Evolutionary conservation across 768 basidiomycete genomes (phyloP).

Genomic region (Suillus ampliporus): DNA sequence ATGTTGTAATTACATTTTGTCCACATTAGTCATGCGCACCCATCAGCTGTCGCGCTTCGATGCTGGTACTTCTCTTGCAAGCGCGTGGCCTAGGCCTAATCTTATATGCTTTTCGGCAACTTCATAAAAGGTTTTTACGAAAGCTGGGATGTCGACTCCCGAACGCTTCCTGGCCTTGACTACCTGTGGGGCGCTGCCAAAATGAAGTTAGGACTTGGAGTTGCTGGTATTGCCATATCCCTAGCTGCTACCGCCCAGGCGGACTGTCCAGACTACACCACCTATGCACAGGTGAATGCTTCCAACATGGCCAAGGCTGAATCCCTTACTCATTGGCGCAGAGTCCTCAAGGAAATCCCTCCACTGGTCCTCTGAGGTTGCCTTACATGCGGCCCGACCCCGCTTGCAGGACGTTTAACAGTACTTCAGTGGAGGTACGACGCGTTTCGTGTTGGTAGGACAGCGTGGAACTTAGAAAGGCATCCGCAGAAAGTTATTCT

Average conservation of each 20-base stretch:
- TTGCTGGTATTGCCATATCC: slow-evolving; percentile 26
- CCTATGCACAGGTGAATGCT: slow-evolving; percentile 55
- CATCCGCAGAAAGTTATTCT: slow-evolving; percentile 63
- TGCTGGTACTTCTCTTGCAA: not conserved
- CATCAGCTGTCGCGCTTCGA: not conserved
- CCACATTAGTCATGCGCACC: slow-evolving; percentile 1
- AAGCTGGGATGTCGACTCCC: slow-evolving; percentile 14
- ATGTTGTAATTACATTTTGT: not conserved
- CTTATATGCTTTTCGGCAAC: slow-evolving; percentile 13
- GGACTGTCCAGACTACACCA: slow-evolving; percentile 66
- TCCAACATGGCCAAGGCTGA: slow-evolving; percentile 1
- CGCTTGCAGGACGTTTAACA: slow-evolving; percentile 77
- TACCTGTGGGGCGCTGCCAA: slow-evolving; percentile 17
- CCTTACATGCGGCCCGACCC: slow-evolving; percentile 77
- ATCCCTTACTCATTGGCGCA: slow-evolving; percentile 27
- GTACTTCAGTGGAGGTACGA: slow-evolving; percentile 71
- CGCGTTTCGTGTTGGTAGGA: slow-evolving; percentile 2
- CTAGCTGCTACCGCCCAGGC: slow-evolving; percentile 29
- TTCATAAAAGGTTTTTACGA: slow-evolving; percentile 16
- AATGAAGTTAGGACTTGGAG: slow-evolving; percentile 30
- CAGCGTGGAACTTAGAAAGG: not conserved
- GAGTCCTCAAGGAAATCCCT: slow-evolving; percentile 65
- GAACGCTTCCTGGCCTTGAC: slow-evolving; percentile 8
- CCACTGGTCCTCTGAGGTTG: slow-evolving; percentile 62
- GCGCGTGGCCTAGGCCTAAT: not conserved